Base-by-base conservation (phyloP, 2,329 filamentous ascomycete genomes). In the Lachnellula arida region DNA sequence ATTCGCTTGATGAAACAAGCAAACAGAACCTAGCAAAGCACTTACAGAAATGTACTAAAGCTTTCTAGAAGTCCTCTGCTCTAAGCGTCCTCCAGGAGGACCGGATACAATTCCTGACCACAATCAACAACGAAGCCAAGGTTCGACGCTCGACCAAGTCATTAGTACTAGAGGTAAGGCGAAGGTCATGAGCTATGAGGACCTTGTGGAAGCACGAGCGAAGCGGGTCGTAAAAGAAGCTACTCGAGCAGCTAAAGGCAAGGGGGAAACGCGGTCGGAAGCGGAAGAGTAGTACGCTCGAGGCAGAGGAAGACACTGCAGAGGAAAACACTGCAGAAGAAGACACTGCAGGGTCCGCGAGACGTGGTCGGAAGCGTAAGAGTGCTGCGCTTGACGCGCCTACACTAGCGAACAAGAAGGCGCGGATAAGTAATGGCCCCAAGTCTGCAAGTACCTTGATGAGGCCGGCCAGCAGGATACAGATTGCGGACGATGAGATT, bases 141-240 rank as follows among this genome's bases (percentile, higher is more conserved):
- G 58, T 60, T 57, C 56, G 56, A 53, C 54, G 56, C 56, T 59
- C 48, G 32, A 60, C 54, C 1, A 57, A 49, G 53, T 59, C 50
- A 28, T 55, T 57, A 7, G 53, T 62, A n/a, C 49, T 62, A n/a
- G n/a, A 49, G 56, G 53, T 9, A 60, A 53, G 49, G 59, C 49
- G 2, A 63, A 72, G 55, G 58, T 60, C 3, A 62, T 62, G 4
- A 67, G 64, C 17, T 77, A 75, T 57, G 65, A 71, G 47, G 63
- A 73, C 56, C 52, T 66, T 23, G 58, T 43, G 51, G 51, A 59
- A 53, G 55, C 57, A 62, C 58, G 59, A 60, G 58, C 54, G 34
- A 51, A 61, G 55, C 56, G 48, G 51, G 47, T 47, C 42, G 55
- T 23, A 43, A 61, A 63, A 54, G 57, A 65, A 6, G n/a, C 43